Base-by-base conservation (phyloP, 108 stramenopile genomes). In the Nitzschia sp. region DNA sequence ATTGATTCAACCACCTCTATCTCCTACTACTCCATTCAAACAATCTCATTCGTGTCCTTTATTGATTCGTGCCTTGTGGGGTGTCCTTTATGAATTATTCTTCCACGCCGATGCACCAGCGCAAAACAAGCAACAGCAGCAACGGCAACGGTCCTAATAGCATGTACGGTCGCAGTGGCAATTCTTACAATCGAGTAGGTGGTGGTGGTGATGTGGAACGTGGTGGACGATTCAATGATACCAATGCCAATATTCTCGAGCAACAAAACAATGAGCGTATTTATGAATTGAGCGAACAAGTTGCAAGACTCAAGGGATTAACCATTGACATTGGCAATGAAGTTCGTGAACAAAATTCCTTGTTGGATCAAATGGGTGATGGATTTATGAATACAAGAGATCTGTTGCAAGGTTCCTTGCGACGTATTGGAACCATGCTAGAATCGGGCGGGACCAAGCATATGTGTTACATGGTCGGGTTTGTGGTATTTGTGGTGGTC, bases 301-400 rank as follows among this genome's bases (percentile, higher is more conserved):
- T 95, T 31, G 86, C 91, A 0, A 61, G 89, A 45, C 70, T 95
- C 34, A 95, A 95, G 87, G 91, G 91, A 30, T 69, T 95, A 56
- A 92, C 94, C 4, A 84, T 92, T 57, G 91, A 92, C 56, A 95
- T 95, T 72, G 90, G 90, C 6, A 90, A 88, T 69, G 94, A 95
- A 73, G 91, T 95, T 2, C 67, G 82, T n/a, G 88, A 92, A 59
- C 94, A 95, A 79, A 95, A 95, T 61, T 79, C 78, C 5, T 54
- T 95, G 27, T 72, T 95, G 72, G 94, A 95, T 77, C 72, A 80
- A 54, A 95, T 95, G 94, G 86, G 83, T 13, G 90, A 92, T 64
- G 88, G 87, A 31, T 95, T 95, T 70, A 46, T 66, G 31, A 85
- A 75, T 72, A 79, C 83, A n/a, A 68, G 85, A 38, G 90, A 92